Evolutionary conservation across 306 rosid genomes (phyloP), one percentile per base, ranked within the genome.

Genomic region (Biancaea sappan): DNA sequence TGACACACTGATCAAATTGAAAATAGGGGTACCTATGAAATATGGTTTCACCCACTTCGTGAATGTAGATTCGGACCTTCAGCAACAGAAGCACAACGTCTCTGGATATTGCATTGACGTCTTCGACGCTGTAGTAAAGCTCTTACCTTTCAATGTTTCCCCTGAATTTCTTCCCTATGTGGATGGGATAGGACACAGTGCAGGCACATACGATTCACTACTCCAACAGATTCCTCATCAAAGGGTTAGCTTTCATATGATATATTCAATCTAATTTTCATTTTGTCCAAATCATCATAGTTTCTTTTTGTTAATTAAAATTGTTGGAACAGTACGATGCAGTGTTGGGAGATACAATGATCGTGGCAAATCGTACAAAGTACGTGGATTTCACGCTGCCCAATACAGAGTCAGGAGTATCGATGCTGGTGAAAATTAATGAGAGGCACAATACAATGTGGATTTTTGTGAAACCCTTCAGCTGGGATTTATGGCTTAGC

Each of bases 401-500:
- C 14, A 74, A 68, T 31, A 38, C 68, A 12, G 77, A 54, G 10
- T 60, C 80, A 25, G 84, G 73, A 8, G 77, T 80, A 26, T 31
- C 29, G 51, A 80, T 80, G 84, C 6, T 80, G 16, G 80, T 68
- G 2, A 7, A 43, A 22, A 14, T 54, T 69, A 68, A 69, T 11
- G 68, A 72, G 11, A 74, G 63, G 11, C 46, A 50, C 1, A 35
- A 61, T 24, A 51, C 16, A 35, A 74, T 80, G 84, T 80, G 84
- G 84, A 80, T 37, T 31, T 80, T 80, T 32, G 37, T 69, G 0
- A 69, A 25, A 69, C 80, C 84, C 16, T 80, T 80, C 76, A 75
- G 77, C 50, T 80, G 84, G 84, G 69, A 75, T 7, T 80, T 80
- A 16, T 80, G 84, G 84, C 57, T 80, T 15, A 4, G 46, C 76